These are phyloP conservation scores for Calonectria fujianensis DNA, from an alignment of 2,329 filamentous ascomycete species.

Conservation along the genomic window DNA sequence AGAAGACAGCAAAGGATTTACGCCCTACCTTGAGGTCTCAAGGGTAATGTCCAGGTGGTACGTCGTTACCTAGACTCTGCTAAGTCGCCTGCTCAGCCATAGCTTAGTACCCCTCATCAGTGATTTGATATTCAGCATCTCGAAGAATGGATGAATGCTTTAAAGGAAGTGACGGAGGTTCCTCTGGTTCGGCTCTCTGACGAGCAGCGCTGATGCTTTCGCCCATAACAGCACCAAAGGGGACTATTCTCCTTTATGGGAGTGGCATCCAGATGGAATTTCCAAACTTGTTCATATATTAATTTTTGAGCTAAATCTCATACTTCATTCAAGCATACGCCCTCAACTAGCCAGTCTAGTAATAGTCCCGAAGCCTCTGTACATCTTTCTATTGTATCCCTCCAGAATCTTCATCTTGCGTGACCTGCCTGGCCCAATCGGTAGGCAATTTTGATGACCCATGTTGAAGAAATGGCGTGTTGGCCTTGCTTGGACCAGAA, in stretches of 20 bases:
- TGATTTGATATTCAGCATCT: slow-evolving; percentile 3
- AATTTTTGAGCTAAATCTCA: slow-evolving; percentile 4
- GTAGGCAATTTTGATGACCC: neutral
- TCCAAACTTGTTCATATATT: slow-evolving; percentile 14
- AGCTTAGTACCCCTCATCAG: slow-evolving; percentile 4
- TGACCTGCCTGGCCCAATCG: neutral
- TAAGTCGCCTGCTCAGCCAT: slow-evolving; percentile 1
- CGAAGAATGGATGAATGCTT: neutral
- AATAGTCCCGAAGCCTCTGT: neutral
- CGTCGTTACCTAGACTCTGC: slow-evolving; percentile 7
- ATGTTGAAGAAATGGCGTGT: slow-evolving; percentile 3
- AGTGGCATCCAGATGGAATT: slow-evolving; percentile 13
- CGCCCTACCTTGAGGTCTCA: slow-evolving; percentile 3
- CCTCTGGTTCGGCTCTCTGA: slow-evolving; percentile 10
- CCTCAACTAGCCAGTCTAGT: slow-evolving; percentile 1
- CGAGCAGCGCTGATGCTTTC: slow-evolving; percentile 9
- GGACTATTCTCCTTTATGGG: slow-evolving; percentile 4
- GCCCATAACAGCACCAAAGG: slow-evolving; percentile 9
- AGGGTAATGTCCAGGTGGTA: neutral
- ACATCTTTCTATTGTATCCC: slow-evolving; percentile 8
- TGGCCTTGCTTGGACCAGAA: neutral
- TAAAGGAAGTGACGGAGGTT: neutral
- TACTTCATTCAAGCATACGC: slow-evolving; percentile 4
- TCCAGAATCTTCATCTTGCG: slow-evolving; percentile 4
- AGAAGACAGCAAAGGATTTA: neutral